phyloP scores from a whole-genome alignment of 2,329 filamentous ascomycete species.

The Aspergillus candidus region DNA sequence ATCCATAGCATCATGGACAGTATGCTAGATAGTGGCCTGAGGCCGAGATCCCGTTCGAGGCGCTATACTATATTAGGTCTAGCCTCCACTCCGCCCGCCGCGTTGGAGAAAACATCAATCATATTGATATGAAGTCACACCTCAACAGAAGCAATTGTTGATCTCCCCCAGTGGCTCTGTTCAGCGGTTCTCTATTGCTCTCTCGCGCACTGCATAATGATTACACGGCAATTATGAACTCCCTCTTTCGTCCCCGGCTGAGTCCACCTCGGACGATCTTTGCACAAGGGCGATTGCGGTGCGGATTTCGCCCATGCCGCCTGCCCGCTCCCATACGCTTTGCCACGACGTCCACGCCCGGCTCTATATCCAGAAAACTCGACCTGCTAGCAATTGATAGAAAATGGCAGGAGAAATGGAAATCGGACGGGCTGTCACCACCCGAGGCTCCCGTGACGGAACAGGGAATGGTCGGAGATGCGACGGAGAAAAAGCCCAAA shows the following conservation, averaged over 20 bases:
- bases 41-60: no score
- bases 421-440: conserved; percentile 10
- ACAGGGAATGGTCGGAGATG: conserved; percentile 1
- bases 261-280: conserved; percentile 13
- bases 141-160: no score
- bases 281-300: conserved; percentile 15
- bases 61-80: no score
- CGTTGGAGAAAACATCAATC: no score
- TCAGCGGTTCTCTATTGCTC: no score
- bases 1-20: no score
- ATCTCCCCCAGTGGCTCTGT: no score
- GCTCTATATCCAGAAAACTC: conserved; percentile 22
- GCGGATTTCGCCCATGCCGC: conserved; percentile 10
- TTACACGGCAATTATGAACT: conserved; percentile 20
- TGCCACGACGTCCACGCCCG: conserved; percentile 18
- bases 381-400: conserved; percentile 44
- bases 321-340: conserved; percentile 15
- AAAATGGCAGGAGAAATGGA: conserved; percentile 53
- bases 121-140: no score
- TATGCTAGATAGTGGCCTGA: no score
- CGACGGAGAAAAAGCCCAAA: conserved; percentile 30
- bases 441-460: background rate
- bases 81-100: no score
- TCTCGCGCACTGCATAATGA: conserved; percentile 16
- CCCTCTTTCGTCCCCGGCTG: conserved; percentile 24